A percentile compares a stretch with the other conserved stretches of the same genome.
Conservation (phyloP, 73 alveolate genomes). For the Effrenium voratum region DNA sequence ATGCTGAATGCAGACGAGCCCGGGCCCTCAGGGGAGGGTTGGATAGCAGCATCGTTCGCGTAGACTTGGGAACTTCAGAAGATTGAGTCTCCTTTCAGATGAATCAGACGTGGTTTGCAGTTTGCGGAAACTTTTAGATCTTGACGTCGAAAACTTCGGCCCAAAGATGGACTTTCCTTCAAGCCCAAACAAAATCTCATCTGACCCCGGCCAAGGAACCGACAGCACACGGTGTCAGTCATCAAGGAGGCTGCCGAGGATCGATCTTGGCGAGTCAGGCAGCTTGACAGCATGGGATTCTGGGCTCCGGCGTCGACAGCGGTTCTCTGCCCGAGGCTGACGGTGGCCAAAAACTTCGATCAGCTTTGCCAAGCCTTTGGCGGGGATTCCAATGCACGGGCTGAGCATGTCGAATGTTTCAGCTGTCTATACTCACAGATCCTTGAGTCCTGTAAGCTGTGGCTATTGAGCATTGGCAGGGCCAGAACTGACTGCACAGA, state of each 20-base stretch:
- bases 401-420: background rate
- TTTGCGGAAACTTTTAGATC: background rate
- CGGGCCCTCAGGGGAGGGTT: background rate
- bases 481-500: constrained; percentile 75
- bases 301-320: no score
- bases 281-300: no score
- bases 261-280: constrained; percentile 96
- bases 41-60: background rate
- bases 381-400: background rate
- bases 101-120: no score
- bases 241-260: constrained; percentile 95
- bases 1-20: constrained; percentile 95
- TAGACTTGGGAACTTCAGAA: background rate
- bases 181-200: no score
- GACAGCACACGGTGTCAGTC: constrained; percentile 86
- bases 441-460: background rate
- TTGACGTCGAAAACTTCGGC: no score
- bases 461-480: background rate
- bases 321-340: no score
- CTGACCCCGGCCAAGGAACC: constrained; percentile 78
- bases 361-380: constrained; percentile 94
- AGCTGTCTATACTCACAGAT: no score
- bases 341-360: constrained; percentile 95
- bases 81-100: background rate
- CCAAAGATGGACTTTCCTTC: no score